These are phyloP conservation scores for Boletus vinaceobasis DNA, from an alignment of 768 basidiomycete genomes.

Conservation along the genomic window DNA sequence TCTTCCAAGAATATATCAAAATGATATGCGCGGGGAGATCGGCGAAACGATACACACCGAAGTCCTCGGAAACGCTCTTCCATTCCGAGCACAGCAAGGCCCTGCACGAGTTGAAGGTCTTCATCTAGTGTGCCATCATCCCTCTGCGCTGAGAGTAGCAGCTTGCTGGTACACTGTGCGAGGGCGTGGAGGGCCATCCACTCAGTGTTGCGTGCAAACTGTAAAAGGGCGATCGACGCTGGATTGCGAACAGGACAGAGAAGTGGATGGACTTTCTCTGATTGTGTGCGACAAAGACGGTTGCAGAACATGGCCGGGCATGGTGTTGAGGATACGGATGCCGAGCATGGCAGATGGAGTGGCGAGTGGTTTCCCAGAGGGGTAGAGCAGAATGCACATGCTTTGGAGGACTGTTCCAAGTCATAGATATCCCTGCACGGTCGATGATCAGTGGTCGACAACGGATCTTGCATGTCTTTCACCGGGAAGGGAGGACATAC, in stretches of 20 bases:
- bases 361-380: constrained; percentile 44
- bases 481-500: constrained; percentile 37
- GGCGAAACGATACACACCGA: constrained; percentile 6
- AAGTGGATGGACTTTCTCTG: constrained; percentile 61
- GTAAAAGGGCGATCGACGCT: constrained; percentile 54
- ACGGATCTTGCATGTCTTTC: neutral
- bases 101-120: constrained; percentile 54
- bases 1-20: constrained; percentile 14
- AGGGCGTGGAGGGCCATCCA: constrained; percentile 77
- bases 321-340: constrained; percentile 37
- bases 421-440: constrained; percentile 71
- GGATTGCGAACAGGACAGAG: constrained; percentile 78
- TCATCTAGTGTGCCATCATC: constrained; percentile 34
- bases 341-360: constrained; percentile 51
- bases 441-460: constrained; percentile 1
- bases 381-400: constrained; percentile 76
- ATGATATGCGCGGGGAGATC: neutral
- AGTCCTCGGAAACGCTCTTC: constrained; percentile 53
- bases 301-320: constrained; percentile 78
- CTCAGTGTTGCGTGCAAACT: constrained; percentile 53
- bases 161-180: constrained; percentile 58
- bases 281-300: constrained; percentile 68
- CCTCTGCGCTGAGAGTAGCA: constrained; percentile 53
- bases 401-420: constrained; percentile 52
- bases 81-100: constrained; percentile 74